Evolutionary conservation across 2,329 filamentous ascomycete genomes (phyloP), one percentile per base, ranked within the genome.

Genomic region (Acrocalymma vagum): DNA sequence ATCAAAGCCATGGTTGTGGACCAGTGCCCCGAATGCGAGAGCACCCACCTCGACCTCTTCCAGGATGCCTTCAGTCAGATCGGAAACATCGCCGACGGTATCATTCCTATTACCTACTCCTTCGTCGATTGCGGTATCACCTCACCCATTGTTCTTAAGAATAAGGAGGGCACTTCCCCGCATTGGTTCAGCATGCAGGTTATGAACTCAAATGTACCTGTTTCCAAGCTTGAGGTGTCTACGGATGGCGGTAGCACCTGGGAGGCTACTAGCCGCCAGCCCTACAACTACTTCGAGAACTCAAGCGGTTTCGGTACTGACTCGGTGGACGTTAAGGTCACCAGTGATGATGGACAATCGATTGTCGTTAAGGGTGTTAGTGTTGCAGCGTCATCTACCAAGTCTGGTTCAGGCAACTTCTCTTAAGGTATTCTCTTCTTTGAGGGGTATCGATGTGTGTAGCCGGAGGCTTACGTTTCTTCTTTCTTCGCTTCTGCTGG

Each of bases 1-100:
- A 77, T 87, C 62, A 85, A 76, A 21, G 84, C 80, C 25, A 87
- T 88, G 84, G 80, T 83, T 49, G 77, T 79, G 14, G 81, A 84
- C 60, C 63, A 82, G 65, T 84, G 81, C 63, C 79, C 80, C 25
- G 75, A 73, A 46, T 83, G 81, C 53, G 74, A 71, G 11, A 43
- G 62, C 30, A 78, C 79, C 67, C 76, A 81, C 54, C 73, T 83
- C 37, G 80, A 83, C 53, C 76, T 83, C 39, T 83, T 78, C 68
- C 59, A 72, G 5, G 60, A 73, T 24, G 79, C 75, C 38, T 84
- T 82, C 61, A 42, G 67, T 14, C 53, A 71, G 15, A 72, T 83
- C 22, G 75, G 73, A 15, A 60, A 70, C 5, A 61, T 69, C 10
- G 68, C 65, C 29, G 60, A 66, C 25, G 81, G 81, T 39, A 52